Evolutionary conservation across 495 filamentous ascomycete species (phyloP), one percentile per base, ranked within the genome.

Genomic region (Neohortaea acidophila): DNA sequence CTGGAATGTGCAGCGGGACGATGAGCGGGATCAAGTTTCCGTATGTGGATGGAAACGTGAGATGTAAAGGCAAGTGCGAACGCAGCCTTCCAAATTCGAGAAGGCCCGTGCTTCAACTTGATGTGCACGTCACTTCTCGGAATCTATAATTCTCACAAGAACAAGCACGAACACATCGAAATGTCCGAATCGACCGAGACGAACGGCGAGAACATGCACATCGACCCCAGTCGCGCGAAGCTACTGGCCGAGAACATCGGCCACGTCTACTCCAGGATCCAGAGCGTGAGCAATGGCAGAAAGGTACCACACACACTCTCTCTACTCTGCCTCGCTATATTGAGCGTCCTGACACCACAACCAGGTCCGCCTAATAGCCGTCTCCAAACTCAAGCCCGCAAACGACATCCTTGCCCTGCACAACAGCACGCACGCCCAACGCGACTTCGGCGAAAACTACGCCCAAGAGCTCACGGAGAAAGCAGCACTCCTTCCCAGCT

Each of bases 361-460:
- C n/a, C 23, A 81, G 79, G 70, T 91, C 38, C 79, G 89, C 14
- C 66, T 96, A 18, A 80, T 97, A 18, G 85, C 85, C 22, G 86
- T 97, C 36, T 93, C 84, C 13, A 97, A 97, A 57, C 67, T 89
- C 48, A 93, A 94, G 58, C 84, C 89, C 9, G 81, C 75, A 36
- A 73, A 78, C 38, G 91, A 96, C 61, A 75, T 94, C 52, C 66
- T 92, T 28, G 75, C 82, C 34, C 68, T 97, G 2, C 78, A 91
- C 63, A 62, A 72, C 41, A 12, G 31, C 30, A 34, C 45, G 28
- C 22, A 47, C 29, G 45, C 56, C 0, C 86, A 93, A 28, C 48
- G 65, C 35, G 84, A 96, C 60, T 94, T 94, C 58, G 89, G 89
- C 45, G 89, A 97, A 61, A 97, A 97, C 63, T 97, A 97, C 65